phyloP scores from a whole-genome alignment of 495 filamentous ascomycete genomes.

The Aspergillus carlsbadensis region DNA sequence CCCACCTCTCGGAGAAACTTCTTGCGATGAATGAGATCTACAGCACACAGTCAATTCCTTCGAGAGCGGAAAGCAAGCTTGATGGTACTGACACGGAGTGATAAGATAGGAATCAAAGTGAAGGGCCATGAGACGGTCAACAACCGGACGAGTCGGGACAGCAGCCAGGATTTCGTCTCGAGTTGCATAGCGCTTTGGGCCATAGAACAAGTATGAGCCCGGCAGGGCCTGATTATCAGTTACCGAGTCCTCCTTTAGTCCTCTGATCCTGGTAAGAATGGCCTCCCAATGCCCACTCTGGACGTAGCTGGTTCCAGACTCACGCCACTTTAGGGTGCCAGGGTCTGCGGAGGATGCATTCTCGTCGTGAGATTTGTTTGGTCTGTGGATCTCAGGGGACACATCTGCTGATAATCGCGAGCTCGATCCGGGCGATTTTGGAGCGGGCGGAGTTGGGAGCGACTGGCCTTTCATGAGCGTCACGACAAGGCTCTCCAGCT shows the following conservation, averaged over 20 bases:
- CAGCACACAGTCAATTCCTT: neutral
- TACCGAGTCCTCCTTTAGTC: neutral
- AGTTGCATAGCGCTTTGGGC: neutral
- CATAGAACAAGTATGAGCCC: neutral
- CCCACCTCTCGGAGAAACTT: conserved; percentile 1
- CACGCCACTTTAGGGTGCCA: neutral
- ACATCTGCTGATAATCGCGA: neutral
- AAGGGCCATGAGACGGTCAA: neutral
- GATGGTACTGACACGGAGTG: neutral
- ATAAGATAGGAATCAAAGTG: neutral
- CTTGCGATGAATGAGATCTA: neutral
- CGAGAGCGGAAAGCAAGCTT: neutral
- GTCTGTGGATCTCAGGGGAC: neutral
- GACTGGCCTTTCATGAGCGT: neutral
- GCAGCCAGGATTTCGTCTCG: neutral
- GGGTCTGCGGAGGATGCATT: neutral
- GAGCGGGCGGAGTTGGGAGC: neutral
- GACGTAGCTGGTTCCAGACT: neutral
- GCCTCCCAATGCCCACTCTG: neutral
- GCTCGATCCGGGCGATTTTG: neutral
- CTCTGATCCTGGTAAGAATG: neutral
- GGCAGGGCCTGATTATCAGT: neutral
- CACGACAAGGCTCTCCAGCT: neutral
- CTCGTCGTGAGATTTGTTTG: neutral
- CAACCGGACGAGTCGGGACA: neutral